Evolutionary conservation across 371 early-diverging fungal genomes (phyloP).

Genomic region (Mortierella sp.): DNA sequence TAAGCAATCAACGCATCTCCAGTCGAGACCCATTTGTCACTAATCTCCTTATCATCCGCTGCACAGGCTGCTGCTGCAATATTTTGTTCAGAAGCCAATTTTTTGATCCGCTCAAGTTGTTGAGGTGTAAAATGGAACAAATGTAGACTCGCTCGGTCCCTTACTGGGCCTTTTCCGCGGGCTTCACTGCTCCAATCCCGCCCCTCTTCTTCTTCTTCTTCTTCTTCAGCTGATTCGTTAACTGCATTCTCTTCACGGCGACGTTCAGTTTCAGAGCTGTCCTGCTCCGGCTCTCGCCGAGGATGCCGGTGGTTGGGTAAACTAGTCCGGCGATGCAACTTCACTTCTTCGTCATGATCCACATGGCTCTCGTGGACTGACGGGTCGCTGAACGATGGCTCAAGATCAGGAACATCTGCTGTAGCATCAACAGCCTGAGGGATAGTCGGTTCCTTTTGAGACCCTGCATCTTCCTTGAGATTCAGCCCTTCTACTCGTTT

Average conservation of each 20-base stretch:
- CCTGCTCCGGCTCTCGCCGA: too few species aligned
- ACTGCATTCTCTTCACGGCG: constrained; percentile 21
- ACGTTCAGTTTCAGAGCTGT: too few species aligned
- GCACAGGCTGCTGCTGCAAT: constrained; percentile 54
- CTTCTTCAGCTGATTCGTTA: constrained; percentile 22
- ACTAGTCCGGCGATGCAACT: too few species aligned
- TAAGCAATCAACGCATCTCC: constrained; percentile 50
- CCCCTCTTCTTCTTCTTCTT: constrained; percentile 26
- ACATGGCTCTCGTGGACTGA: too few species aligned
- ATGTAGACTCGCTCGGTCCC: constrained; percentile 12
- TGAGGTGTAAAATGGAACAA: constrained; percentile 35
- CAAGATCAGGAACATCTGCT: too few species aligned
- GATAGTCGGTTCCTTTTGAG: too few species aligned
- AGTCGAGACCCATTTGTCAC: constrained; percentile 54
- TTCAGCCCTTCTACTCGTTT: too few species aligned
- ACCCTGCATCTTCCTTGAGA: too few species aligned
- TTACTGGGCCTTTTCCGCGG: constrained; percentile 16
- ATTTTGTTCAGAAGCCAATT: constrained; percentile 50
- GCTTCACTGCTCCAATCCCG: neutral
- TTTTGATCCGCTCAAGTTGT: constrained; percentile 46
- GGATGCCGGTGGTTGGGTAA: too few species aligned
- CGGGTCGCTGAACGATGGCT: too few species aligned
- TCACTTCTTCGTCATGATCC: too few species aligned
- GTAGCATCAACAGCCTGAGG: too few species aligned
- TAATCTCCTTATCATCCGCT: constrained; percentile 51